A percentile compares a stretch with the other conserved stretches of the same genome.
Evolutionary conservation across 805 yeast genomes (phyloP).

Genomic region (Candida anglica): DNA sequence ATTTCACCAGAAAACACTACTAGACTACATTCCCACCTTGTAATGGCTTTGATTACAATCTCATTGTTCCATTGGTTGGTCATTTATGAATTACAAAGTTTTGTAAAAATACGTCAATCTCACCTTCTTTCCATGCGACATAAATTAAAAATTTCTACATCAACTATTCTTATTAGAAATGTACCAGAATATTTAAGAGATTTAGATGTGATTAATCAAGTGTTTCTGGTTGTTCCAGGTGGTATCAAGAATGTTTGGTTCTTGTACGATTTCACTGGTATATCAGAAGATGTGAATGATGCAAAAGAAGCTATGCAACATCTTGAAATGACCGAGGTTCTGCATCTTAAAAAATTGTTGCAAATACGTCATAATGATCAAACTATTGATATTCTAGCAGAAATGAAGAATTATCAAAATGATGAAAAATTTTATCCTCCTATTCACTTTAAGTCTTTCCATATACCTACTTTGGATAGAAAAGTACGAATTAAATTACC

Average conservation of each 20-base stretch:
- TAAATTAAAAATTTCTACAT: conserved; percentile 19
- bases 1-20: conserved; percentile 49
- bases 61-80: conserved; percentile 54
- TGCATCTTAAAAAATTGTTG: conserved; percentile 28
- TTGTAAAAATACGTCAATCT: conserved; percentile 45
- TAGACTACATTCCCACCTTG: conserved; percentile 59
- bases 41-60: conserved; percentile 53
- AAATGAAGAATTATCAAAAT: neutral
- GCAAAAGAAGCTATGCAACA: conserved; percentile 22
- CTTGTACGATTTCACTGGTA: conserved; percentile 29
- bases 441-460: conserved; percentile 14
- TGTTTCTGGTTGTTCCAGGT: conserved; percentile 45
- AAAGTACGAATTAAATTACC: conserved; percentile 18
- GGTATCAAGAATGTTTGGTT: conserved; percentile 60
- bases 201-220: conserved; percentile 15
- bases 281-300: conserved; percentile 13
- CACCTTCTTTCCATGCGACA: conserved; percentile 29
- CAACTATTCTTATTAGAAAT: conserved; percentile 40
- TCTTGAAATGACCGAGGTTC: conserved; percentile 25
- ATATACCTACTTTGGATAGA: conserved; percentile 18
- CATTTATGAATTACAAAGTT: conserved; percentile 50
- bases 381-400: neutral
- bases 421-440: conserved; percentile 30
- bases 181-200: conserved; percentile 36
- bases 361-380: conserved; percentile 11